Conservation (phyloP, 2,329 filamentous ascomycete species). For the Cytospora piceae region DNA sequence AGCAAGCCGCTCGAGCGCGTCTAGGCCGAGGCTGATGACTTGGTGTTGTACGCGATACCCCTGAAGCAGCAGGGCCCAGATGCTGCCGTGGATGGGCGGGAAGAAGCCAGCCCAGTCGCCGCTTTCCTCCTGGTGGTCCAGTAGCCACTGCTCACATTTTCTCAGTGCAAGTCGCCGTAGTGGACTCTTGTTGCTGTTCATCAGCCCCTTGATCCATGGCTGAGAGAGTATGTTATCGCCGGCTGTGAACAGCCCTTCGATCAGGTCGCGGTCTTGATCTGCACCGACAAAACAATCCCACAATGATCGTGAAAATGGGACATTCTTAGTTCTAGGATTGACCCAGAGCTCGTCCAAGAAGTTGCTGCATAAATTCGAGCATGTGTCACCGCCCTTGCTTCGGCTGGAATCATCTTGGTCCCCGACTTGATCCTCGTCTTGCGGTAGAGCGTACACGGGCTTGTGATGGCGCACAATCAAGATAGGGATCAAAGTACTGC, state of each 20-base stretch:
- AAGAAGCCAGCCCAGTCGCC: conserved; percentile 40
- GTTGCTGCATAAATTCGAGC: conserved; percentile 28
- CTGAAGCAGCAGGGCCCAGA: conserved; percentile 39
- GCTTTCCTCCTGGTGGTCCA: conserved; percentile 38
- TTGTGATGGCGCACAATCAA: conserved; percentile 37
- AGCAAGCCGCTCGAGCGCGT: conserved; percentile 37
- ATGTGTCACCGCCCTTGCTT: background rate
- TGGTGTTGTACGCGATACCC: conserved; percentile 34
- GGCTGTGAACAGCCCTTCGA: conserved; percentile 7
- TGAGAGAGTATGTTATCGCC: conserved; percentile 25
- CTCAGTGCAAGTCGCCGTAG: background rate
- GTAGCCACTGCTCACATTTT: conserved; percentile 38
- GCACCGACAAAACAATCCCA: conserved; percentile 14
- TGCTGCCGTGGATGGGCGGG: conserved; percentile 36
- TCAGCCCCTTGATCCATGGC: conserved; percentile 15
- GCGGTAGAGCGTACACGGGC: conserved; percentile 38
- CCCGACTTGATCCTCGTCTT: conserved; percentile 26
- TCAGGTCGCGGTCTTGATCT: conserved; percentile 18
- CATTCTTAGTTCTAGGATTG: conserved; percentile 24
- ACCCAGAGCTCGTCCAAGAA: conserved; percentile 41
- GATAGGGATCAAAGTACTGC: conserved; percentile 34
- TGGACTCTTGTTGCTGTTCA: conserved; percentile 4
- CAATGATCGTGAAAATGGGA: background rate
- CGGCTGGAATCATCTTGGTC: background rate
- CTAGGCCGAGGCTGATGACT: conserved; percentile 33